A percentile compares a stretch with the other conserved stretches of the same genome.
These are phyloP conservation scores for Arthrobotrys musiformis DNA, from an alignment of 2,329 filamentous ascomycete genomes.

Conservation along the genomic window DNA sequence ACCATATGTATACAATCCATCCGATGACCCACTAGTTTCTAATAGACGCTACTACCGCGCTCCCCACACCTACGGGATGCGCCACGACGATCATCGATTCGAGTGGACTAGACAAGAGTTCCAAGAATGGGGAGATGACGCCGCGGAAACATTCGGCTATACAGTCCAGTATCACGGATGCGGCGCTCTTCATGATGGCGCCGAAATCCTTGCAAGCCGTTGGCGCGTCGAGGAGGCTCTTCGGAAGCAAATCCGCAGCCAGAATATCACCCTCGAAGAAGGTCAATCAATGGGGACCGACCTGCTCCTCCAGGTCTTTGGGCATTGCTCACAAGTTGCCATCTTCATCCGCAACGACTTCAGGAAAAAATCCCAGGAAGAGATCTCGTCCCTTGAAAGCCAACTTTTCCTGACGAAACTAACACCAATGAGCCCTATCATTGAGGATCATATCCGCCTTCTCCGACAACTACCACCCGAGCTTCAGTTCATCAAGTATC, in stretches of 20 bases:
- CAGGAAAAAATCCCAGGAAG: neutral
- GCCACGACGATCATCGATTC: slow-evolving; percentile 59
- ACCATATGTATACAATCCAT: slow-evolving; percentile 46
- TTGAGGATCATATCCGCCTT: slow-evolving; percentile 9
- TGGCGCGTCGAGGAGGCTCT: slow-evolving; percentile 51
- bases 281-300: slow-evolving; percentile 6
- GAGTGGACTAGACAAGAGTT: slow-evolving; percentile 59
- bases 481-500: slow-evolving; percentile 17
- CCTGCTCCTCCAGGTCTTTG: slow-evolving; percentile 48
- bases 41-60: slow-evolving; percentile 43
- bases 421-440: slow-evolving; percentile 1
- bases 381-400: neutral
- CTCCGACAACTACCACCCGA: neutral
- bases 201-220: slow-evolving; percentile 52
- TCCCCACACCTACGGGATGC: slow-evolving; percentile 57
- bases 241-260: slow-evolving; percentile 18
- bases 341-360: slow-evolving; percentile 57
- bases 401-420: slow-evolving; percentile 14
- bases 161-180: slow-evolving; percentile 57
- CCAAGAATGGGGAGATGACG: slow-evolving; percentile 56
- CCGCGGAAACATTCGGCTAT: slow-evolving; percentile 57
- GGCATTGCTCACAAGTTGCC: slow-evolving; percentile 59
- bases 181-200: slow-evolving; percentile 57
- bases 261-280: slow-evolving; percentile 18
- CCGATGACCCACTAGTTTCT: slow-evolving; percentile 36